phyloP scores from a whole-genome alignment of 495 filamentous ascomycete genomes.

The Aspergillus sclerotiicarbonarius region DNA sequence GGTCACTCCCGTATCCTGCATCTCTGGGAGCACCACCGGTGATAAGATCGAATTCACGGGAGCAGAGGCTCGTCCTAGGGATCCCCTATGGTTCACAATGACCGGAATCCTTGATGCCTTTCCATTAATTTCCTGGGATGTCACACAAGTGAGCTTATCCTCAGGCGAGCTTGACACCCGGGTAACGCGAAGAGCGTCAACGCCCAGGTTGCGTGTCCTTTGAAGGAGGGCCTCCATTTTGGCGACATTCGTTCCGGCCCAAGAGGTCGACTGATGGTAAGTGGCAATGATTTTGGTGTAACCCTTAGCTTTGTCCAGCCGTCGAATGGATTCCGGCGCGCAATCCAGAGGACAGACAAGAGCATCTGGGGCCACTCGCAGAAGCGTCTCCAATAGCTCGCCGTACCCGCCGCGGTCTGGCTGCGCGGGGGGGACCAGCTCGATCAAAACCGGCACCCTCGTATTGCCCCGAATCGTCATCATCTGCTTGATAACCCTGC shows the following conservation, averaged over 20 bases:
- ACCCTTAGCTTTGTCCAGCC: background rate
- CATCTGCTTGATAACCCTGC: constrained; percentile 16
- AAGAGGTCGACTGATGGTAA: background rate
- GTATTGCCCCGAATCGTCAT: constrained; percentile 19
- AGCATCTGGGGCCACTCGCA: constrained; percentile 25
- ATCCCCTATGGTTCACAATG: constrained; percentile 19
- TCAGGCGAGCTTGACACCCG: background rate
- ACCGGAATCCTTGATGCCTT: constrained; percentile 18
- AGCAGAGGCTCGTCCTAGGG: constrained; percentile 51
- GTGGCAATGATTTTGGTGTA: background rate
- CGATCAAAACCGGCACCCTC: constrained; percentile 22
- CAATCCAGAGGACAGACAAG: constrained; percentile 15
- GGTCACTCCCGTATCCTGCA: background rate
- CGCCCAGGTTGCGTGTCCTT: background rate
- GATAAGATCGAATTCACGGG: constrained; percentile 60
- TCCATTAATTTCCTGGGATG: too few species aligned
- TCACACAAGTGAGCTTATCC: background rate
- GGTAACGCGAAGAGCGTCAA: background rate
- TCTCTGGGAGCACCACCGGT: constrained; percentile 42
- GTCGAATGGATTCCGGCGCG: background rate
- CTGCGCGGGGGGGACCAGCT: background rate
- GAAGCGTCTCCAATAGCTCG: constrained; percentile 12
- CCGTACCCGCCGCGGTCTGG: constrained; percentile 2
- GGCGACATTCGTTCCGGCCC: background rate
- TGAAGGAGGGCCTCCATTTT: background rate